Conservation (phyloP, 2,329 filamentous ascomycete species). For the Fusarium sp. region DNA sequence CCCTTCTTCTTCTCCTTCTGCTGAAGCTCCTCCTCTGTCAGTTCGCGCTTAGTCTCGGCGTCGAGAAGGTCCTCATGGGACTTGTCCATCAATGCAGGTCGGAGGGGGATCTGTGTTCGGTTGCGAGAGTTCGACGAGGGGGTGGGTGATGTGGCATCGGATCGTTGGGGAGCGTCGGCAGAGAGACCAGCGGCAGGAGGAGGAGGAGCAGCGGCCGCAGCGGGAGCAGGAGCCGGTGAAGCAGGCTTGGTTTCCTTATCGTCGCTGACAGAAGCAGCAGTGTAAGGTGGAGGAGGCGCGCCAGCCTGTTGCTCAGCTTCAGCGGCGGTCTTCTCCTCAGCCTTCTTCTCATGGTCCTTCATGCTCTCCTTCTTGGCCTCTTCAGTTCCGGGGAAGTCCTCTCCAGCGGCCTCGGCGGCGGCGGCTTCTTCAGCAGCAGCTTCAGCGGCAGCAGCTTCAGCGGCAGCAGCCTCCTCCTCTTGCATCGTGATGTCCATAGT, state of each 20-base stretch:
- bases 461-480: conserved; percentile 71
- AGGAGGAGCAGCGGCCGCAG: conserved; percentile 23
- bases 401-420: conserved; percentile 57
- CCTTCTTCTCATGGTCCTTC: conserved; percentile 54
- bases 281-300: conserved; percentile 50
- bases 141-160: conserved; percentile 55
- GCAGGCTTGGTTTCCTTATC: conserved; percentile 51
- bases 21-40: conserved; percentile 66
- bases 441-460: conserved; percentile 66
- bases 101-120: conserved; percentile 73
- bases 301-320: conserved; percentile 47
- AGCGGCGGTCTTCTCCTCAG: conserved; percentile 39
- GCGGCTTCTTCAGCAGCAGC: conserved; percentile 63
- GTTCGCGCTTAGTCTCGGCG: conserved; percentile 75
- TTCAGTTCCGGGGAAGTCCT: conserved; percentile 68
- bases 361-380: conserved; percentile 68
- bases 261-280: conserved; percentile 56
- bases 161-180: conserved; percentile 46
- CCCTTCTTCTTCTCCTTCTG: conserved; percentile 84
- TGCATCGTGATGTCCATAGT: conserved; percentile 98
- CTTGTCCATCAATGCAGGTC: conserved; percentile 88
- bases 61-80: conserved; percentile 67
- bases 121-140: conserved; percentile 58
- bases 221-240: conserved; percentile 28
- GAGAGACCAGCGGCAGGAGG: conserved; percentile 33